Evolutionary conservation across 2,329 filamentous ascomycete species (phyloP), one percentile per base, ranked within the genome.

Genomic region (Fusarium equiseti): DNA sequence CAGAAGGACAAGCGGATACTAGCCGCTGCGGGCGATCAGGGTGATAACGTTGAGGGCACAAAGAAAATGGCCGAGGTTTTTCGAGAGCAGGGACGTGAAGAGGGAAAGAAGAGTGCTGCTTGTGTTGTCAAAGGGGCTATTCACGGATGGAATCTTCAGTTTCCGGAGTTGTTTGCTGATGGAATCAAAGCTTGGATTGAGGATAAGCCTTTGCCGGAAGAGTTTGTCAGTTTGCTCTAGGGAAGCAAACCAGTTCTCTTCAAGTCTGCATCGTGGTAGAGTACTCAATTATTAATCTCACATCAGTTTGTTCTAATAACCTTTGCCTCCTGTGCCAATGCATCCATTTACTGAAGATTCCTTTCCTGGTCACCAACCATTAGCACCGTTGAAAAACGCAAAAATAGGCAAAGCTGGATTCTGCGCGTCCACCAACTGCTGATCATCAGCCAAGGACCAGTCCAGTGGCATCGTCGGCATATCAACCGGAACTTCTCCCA

Each of bases 81-180:
- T 10, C 22, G n/a, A 6, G 7, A n/a, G 0, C 13, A 20, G 6
- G 63, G 61, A 0, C 42, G 5, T 1, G 27, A 1, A 1, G 32
- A 44, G 2, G 63, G 61, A 8, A 66, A 10, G 27, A 49, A 11
- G 15, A 66, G 53, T 8, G n/a, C n/a, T n/a, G 53, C 63, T 1
- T 46, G 29, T 12, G 42, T 60, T 0, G 48, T 67, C 18, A 62
- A 51, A 22, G 50, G 45, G 1, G 61, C 45, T 2, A 48, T 63
- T 1, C 82, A 83, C 71, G 77, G 76, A 12, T 84, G 82, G 82
- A 79, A 83, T 52, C 56, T 83, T 46, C 82, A 84, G 45, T 71
- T 79, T 29, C 82, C 82, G 0, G 71, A 78, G 38, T 48, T 83
- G 3, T 83, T 83, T 65, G 80, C 81, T 0, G 65, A 73, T 20